phyloP scores from a whole-genome alignment of 2,329 filamentous ascomycete genomes.

The Diplodia mutila region DNA sequence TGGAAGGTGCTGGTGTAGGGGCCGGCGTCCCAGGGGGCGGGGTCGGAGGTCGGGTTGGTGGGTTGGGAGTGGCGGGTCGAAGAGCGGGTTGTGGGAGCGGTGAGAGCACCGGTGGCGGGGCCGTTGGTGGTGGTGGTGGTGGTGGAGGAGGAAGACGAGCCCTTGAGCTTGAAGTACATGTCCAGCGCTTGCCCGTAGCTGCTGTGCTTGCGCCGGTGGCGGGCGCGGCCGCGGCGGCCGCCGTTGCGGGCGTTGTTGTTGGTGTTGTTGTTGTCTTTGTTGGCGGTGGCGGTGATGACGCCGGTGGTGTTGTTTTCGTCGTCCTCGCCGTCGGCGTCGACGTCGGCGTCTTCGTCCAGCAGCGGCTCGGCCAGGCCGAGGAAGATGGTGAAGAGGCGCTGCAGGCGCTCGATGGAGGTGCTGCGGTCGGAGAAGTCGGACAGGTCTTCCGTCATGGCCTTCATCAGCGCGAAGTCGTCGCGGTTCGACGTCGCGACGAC shows the following conservation, averaged over 20 bases:
- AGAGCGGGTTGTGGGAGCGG: too few relatives aligned
- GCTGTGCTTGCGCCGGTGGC: background rate
- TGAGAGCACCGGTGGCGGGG: too few relatives aligned
- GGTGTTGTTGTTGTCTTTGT: background rate
- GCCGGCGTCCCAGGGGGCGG: background rate
- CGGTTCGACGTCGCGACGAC: slow-evolving; percentile 40
- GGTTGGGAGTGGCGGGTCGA: background rate
- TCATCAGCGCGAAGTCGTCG: slow-evolving; percentile 37
- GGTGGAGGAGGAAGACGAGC: background rate
- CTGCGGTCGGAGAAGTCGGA: slow-evolving; percentile 36
- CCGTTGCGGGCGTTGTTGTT: background rate
- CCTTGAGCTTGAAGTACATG: slow-evolving; percentile 11
- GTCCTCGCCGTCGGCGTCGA: background rate
- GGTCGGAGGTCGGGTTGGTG: background rate
- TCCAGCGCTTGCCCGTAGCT: slow-evolving; percentile 5
- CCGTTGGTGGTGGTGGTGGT: too few relatives aligned
- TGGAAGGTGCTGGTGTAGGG: slow-evolving; percentile 18
- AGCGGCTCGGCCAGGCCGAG: slow-evolving; percentile 39
- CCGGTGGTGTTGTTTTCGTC: too few relatives aligned
- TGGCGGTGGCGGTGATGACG: background rate
- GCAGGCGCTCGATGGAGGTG: slow-evolving; percentile 37
- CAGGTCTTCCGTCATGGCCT: slow-evolving; percentile 37
- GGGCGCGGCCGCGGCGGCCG: background rate
- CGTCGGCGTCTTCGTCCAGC: slow-evolving; percentile 26
- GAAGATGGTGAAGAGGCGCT: slow-evolving; percentile 36